Evolutionary conservation across 2,329 filamentous ascomycete species (phyloP).

Genomic region (Cercospora zeina): DNA sequence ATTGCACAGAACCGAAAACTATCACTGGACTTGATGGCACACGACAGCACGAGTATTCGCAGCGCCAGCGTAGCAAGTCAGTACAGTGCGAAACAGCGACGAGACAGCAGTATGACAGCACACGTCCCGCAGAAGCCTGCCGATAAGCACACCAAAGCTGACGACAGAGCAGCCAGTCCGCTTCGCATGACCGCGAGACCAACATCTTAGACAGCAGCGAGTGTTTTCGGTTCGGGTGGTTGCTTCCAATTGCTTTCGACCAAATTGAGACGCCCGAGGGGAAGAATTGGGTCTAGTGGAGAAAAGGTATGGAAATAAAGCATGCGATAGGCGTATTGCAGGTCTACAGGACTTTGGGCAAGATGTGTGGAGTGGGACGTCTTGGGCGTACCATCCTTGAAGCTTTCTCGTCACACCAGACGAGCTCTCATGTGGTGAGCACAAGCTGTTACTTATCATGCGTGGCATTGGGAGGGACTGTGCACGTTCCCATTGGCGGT

Average conservation of each 20-base stretch:
- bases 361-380: neutral
- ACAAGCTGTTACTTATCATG: neutral
- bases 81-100: slow-evolving; percentile 6
- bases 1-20: slow-evolving; percentile 12
- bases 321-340: neutral
- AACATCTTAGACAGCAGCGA: neutral
- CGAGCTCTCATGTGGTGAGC: neutral
- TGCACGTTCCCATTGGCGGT: neutral
- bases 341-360: neutral
- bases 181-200: neutral
- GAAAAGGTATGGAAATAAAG: neutral
- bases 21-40: slow-evolving; percentile 2
- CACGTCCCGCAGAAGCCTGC: neutral
- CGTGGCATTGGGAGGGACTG: neutral
- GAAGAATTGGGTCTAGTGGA: neutral
- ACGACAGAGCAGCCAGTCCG: neutral
- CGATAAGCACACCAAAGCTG: neutral
- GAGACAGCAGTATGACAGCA: slow-evolving; percentile 9
- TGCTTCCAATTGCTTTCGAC: neutral
- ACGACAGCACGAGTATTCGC: slow-evolving; percentile 3
- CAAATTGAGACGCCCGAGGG: neutral
- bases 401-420: neutral
- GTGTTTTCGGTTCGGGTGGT: neutral
- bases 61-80: slow-evolving; percentile 5
- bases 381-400: neutral